phyloP scores from a whole-genome alignment of 345 rosid species.

The Eucalyptus dawsonii region DNA sequence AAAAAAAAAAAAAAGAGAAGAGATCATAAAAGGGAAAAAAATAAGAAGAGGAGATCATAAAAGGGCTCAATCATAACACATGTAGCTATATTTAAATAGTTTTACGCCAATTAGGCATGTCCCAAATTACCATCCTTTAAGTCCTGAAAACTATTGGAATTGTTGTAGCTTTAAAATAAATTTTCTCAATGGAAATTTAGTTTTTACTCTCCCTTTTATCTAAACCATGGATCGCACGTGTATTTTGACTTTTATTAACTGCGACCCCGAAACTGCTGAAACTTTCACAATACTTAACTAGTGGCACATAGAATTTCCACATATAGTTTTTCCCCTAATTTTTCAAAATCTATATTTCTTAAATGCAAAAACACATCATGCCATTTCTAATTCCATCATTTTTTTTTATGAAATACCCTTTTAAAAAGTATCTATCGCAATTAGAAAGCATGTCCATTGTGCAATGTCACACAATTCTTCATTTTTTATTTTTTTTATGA shows the following conservation, averaged over 20 bases:
- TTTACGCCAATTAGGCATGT: not conserved
- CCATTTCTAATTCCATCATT: not conserved
- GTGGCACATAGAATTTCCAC: not conserved
- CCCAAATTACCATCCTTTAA: not conserved
- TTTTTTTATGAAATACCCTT: not conserved
- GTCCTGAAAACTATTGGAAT: not conserved
- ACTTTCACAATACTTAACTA: too few relatives aligned
- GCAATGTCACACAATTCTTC: not conserved
- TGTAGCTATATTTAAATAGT: not conserved
- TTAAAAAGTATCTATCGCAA: not conserved
- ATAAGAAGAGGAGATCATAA: too few relatives aligned
- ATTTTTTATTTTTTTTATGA: too few relatives aligned
- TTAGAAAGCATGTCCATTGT: not conserved
- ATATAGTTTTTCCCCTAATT: not conserved
- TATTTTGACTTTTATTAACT: not conserved
- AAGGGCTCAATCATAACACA: not conserved
- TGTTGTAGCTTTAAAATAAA: not conserved
- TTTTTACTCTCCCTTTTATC: too few relatives aligned
- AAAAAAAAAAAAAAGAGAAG: accelerated
- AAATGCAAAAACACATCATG: not conserved
- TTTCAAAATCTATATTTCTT: not conserved
- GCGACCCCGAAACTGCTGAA: accelerated
- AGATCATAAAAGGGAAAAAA: too few relatives aligned
- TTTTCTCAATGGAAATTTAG: not conserved
- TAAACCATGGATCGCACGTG: not conserved